Base-by-base conservation (phyloP, 352 stramenopile genomes). In the Phytophthora nicotianae region DNA sequence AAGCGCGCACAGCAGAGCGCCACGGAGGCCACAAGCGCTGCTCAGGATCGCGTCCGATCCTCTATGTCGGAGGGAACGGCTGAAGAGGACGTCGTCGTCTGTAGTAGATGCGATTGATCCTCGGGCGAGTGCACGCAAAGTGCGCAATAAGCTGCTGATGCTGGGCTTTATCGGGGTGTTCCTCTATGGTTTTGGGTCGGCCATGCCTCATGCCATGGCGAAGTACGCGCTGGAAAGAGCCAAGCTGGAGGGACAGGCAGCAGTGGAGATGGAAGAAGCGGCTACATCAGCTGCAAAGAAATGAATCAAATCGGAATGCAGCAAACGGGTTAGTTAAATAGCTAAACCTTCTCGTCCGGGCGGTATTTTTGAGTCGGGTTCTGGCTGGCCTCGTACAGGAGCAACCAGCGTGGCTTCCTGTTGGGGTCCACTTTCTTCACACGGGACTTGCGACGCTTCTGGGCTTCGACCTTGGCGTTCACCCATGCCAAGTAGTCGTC, bases 401-500 rank as follows among this genome's bases (percentile, higher is more conserved):
- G 50, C 58, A 86, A 54, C 79, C 80, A 92, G 14, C 81, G 81
- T 9, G 81, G 81, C 47, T 89, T 90, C 59, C 88, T 83, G 23
- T 71, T 75, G 2, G 65, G 41, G 0, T 89, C 77, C 2, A 45
- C 57, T 46, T 88, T 89, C 45, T 82, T 83, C 29, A 67, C 43
- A 17, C 70, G 63, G 20, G 62, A 58, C 11, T 79, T 81, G 11
- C 75, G 79, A 35, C 60, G 67, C 50, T 80, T 79, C 52, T 74
- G 81, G 32, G 62, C 62, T 52, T 80, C 81, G 5, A 90, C 57
- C 55, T 89, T 89, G 46, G 77, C 77, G 35, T 77, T 81, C 38
- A 90, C 54, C 83, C 83, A 90, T 48, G 72, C 77, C 37, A 92
- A 43, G 50, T 92, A 92, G 65, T 92, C 79, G 14, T 84, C 77